Conservation (phyloP, 1,284 basidiomycete genomes). For the Fomitiporia mediterranea region DNA sequence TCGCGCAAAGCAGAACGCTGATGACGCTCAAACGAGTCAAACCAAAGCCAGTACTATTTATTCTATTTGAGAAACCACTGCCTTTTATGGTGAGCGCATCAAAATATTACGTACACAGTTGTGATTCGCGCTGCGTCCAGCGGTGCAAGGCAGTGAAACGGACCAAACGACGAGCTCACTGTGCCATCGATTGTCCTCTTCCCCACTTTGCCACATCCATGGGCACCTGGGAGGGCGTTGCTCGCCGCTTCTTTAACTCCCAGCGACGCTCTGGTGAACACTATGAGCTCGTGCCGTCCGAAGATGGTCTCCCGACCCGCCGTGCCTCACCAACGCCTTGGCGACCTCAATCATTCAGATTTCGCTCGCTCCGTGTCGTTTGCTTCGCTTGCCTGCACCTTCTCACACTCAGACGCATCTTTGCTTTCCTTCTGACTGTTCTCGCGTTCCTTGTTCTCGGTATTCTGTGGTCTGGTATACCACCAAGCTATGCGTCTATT, state of each 20-base stretch:
- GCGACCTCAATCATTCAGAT: background rate
- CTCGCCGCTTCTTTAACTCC: conserved; percentile 9
- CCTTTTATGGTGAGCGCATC: too few species aligned
- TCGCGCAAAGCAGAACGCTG: too few species aligned
- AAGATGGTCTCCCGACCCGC: conserved; percentile 8
- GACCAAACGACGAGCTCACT: too few species aligned
- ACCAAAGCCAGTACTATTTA: too few species aligned
- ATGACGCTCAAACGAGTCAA: too few species aligned
- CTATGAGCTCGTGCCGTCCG: conserved; percentile 13
- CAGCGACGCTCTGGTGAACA: background rate
- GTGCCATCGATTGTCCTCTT: background rate
- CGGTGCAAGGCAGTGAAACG: too few species aligned
- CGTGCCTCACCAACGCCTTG: conserved; percentile 4
- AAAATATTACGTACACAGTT: too few species aligned
- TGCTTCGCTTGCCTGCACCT: conserved; percentile 15
- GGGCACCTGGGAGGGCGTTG: conserved; percentile 17
- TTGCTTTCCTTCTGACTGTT: conserved; percentile 25
- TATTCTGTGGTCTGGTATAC: conserved; percentile 36
- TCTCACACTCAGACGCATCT: conserved; percentile 28
- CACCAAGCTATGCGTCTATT: conserved; percentile 36
- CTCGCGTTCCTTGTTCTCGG: conserved; percentile 30
- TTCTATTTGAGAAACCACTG: too few species aligned
- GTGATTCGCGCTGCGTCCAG: too few species aligned
- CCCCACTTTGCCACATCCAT: background rate
- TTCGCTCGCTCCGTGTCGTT: conserved; percentile 16